Percentiles rank a stretch among this genome's conserved stretches.
phyloP scores from a whole-genome alignment of 2,329 filamentous ascomycete species.

The Colletotrichum chlorophyti region DNA sequence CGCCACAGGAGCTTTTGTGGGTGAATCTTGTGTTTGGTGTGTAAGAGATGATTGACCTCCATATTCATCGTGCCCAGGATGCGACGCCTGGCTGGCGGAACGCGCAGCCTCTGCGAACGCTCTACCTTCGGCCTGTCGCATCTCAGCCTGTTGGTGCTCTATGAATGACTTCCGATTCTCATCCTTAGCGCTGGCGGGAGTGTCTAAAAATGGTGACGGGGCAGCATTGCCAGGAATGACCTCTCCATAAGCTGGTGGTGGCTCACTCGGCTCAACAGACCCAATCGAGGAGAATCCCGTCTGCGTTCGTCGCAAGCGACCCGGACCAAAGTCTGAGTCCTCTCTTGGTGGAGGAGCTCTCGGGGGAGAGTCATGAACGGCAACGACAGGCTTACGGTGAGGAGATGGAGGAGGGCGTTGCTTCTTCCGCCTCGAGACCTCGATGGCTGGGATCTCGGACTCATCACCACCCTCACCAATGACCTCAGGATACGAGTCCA shows the following conservation, averaged over 20 bases:
- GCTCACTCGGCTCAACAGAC: slow-evolving; percentile 9
- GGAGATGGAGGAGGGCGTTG: slow-evolving; percentile 40
- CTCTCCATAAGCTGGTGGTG: slow-evolving; percentile 21
- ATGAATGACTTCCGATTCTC: slow-evolving; percentile 65
- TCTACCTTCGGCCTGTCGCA: slow-evolving; percentile 65
- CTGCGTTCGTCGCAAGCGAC: slow-evolving; percentile 61
- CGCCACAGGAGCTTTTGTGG: slow-evolving; percentile 8
- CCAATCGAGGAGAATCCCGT: slow-evolving; percentile 56
- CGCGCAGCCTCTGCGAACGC: slow-evolving; percentile 61
- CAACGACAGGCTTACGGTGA: slow-evolving; percentile 33
- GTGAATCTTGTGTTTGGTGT: slow-evolving; percentile 34
- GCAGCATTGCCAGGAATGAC: slow-evolving; percentile 40
- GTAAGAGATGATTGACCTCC: slow-evolving; percentile 33
- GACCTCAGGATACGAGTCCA: slow-evolving; percentile 74
- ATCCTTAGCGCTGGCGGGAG: slow-evolving; percentile 48
- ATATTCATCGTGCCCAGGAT: slow-evolving; percentile 37
- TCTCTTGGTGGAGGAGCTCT: slow-evolving; percentile 33
- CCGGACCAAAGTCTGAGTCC: slow-evolving; percentile 58
- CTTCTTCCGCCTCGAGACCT: slow-evolving; percentile 70
- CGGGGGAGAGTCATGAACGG: slow-evolving; percentile 35
- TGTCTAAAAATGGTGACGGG: slow-evolving; percentile 51
- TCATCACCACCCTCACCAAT: slow-evolving; percentile 95
- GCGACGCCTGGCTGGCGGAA: slow-evolving; percentile 35
- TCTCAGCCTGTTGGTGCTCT: slow-evolving; percentile 64
- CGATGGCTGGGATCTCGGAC: slow-evolving; percentile 72